Percentiles rank a stretch among this genome's conserved stretches.
Conservation (phyloP, 2,329 filamentous ascomycete species). For the Neofusicoccum kwambonambiense region DNA sequence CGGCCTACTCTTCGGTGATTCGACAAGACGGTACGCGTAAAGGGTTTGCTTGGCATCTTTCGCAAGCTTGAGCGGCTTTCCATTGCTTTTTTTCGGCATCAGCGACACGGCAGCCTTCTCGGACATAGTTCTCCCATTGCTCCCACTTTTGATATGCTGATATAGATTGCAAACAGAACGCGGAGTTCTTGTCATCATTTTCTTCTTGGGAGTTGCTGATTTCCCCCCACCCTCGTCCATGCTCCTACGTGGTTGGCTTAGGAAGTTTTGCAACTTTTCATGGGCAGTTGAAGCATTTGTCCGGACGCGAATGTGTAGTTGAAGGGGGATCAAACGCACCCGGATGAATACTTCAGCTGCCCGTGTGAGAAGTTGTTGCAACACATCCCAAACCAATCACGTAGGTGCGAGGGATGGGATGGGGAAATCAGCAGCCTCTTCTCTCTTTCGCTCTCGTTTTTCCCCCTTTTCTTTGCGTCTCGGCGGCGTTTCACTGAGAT, state of each 20-base stretch:
- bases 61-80: background rate
- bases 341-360: too few relatives aligned
- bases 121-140: background rate
- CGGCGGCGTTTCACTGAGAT: constrained; percentile 4
- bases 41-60: background rate
- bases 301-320: too few relatives aligned
- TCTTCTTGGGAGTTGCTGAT: too few relatives aligned
- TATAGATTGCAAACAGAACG: constrained; percentile 8
- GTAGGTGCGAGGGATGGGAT: too few relatives aligned
- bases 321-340: too few relatives aligned
- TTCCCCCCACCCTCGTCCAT: too few relatives aligned
- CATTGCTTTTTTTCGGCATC: background rate
- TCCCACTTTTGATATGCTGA: background rate
- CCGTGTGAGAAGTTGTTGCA: too few relatives aligned
- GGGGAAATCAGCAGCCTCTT: too few relatives aligned
- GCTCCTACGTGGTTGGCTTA: too few relatives aligned
- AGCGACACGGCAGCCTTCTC: background rate
- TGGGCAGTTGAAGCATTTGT: too few relatives aligned
- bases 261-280: too few relatives aligned
- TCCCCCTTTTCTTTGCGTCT: background rate
- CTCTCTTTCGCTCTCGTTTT: background rate
- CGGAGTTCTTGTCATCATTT: background rate
- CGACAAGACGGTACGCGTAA: constrained; percentile 20
- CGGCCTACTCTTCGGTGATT: constrained; percentile 78
- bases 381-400: too few relatives aligned